Base-by-base conservation (phyloP, 2,329 filamentous ascomycete genomes). In the Venturia oleaginea region DNA sequence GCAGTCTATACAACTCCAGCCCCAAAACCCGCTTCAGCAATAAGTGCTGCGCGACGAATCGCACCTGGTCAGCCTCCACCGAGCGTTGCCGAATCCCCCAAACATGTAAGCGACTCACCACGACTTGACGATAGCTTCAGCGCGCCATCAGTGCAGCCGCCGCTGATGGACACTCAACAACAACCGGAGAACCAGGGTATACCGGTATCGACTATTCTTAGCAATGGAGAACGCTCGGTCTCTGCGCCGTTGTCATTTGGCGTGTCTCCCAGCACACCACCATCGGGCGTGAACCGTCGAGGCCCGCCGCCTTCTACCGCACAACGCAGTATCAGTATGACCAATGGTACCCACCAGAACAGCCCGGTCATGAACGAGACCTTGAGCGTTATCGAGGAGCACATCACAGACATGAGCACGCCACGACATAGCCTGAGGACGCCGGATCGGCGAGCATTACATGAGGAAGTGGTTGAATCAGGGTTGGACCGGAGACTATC, bases 321-420 rank as follows among this genome's bases (percentile, higher is more conserved):
- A 22, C 69, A 71, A 7, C 65, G 74, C 42, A 75, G 71, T 67
- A 73, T 76, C 64, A 72, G 73, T 68, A 72, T 75, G 70, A 68
- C 72, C 15, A 66, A 75, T 62, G 72, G 69, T 62, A 72, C 71
- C 40, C 70, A 73, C 46, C 68, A 69, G 48, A 61, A 46, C 32
- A 89, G 86, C 72, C 89, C 90, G 13, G 92, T 97, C 61, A 89
- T 97, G 80, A 92, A 92, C 73, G 92, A 97, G 74, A 97, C 93
- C 0, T 78, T 97, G 62, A 96, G 92, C 71, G 93, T 97, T 65
- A 97, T 97, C 71, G 89, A 97, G 74, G 93, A 97, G 76, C 93
- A 97, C 73, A 96, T 97, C 70, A 96, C 91, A 51, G 90, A 96
- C 73, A 84, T 97, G 78, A 83, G 81, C 72, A 85, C 81, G 6